Evolutionary conservation across 768 basidiomycete species (phyloP).

Genomic region (Kwoniella pini): DNA sequence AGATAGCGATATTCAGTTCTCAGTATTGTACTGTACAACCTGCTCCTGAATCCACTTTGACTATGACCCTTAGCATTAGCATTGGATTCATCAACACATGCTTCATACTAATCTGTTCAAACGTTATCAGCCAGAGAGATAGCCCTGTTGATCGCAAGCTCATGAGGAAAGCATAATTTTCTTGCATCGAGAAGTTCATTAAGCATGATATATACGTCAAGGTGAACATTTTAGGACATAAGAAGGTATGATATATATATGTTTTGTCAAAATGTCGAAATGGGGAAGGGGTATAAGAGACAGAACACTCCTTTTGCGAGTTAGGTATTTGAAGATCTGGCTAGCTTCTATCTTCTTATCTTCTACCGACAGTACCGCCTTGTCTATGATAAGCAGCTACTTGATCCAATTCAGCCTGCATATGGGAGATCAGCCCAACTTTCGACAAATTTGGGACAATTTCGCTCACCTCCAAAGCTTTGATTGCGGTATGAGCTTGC

Average conservation of each 20-base stretch:
- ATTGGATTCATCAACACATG: no score
- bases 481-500: conserved; percentile 61
- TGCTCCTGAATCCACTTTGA: no score
- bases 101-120: no score
- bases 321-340: no score
- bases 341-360: no score
- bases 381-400: conserved; percentile 51
- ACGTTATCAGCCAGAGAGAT: no score
- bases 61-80: no score
- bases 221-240: neutral
- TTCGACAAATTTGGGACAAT: neutral
- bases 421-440: neutral
- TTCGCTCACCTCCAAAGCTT: conserved; percentile 51
- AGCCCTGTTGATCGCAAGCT: neutral
- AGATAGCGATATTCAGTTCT: no score
- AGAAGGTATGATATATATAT: neutral
- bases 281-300: neutral
- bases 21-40: no score
- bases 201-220: conserved; percentile 6
- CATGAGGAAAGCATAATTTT: neutral
- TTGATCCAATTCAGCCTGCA: conserved; percentile 51
- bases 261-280: no score
- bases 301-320: neutral
- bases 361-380: conserved; percentile 45
- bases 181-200: conserved; percentile 1